Evolutionary conservation across 2,329 filamentous ascomycete genomes (phyloP), one percentile per base, ranked within the genome.

Genomic region (Penicillium sp.): DNA sequence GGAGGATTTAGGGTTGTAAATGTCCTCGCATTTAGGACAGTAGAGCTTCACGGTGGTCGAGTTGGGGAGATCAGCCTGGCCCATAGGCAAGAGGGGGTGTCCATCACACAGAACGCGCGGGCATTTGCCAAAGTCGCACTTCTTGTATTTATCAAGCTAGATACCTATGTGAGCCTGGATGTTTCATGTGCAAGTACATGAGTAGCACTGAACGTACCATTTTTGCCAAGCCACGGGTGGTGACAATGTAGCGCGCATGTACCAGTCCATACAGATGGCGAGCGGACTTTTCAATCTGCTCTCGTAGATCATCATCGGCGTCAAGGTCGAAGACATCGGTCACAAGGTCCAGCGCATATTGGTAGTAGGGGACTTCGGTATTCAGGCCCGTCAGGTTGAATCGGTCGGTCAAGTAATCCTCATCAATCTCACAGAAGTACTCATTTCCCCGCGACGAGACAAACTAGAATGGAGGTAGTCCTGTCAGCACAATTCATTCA

Each of bases 361-460:
- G 95, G 72, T 99, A 99, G 81, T 98, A 97, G 72, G 96, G 91
- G 14, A 99, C 95, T 75, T 99, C 95, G 35, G 92, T 93, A 78
- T 98, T 97, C 50, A 99, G 85, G 37, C 95, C 95, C 0, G 95
- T 99, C 60, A 99, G 82, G 78, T 99, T 99, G 85, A 99, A 99
- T 50, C 95, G 88, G 76, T 99, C 95, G 51, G 93, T 98, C 47
- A 99, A 84, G 77, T 99, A 99, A 70, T 99, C 95, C 76, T 99
- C 95, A 77, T 99, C 95, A 70, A 99, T 98, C 75, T 99, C 95
- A 85, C 95, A 99, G 72, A 98, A 99, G 79, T 99, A 99, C 75
- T 99, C 95, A 78, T 99, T 98, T 64, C 95, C 95, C 55, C 95
- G 87, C 6, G 93, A 96, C 4, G 93, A 97, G 69, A 98, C 97